Evolutionary conservation across 2,329 filamentous ascomycete genomes (phyloP), one percentile per base, ranked within the genome.

Genomic region (Colletotrichum brevisporum): DNA sequence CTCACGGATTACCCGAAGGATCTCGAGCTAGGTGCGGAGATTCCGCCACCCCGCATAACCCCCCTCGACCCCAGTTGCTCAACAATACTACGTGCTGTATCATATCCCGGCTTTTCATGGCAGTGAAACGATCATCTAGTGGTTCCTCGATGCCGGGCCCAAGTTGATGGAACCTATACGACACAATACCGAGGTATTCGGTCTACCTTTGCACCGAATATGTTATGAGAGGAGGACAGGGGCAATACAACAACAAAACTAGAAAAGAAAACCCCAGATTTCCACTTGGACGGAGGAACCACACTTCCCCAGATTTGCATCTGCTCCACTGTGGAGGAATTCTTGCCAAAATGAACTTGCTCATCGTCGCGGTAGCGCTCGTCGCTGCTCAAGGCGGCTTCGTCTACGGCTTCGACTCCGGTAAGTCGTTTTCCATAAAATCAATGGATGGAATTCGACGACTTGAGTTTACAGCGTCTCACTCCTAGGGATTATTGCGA

Each of bases 401-500:
- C 51, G 71, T 74, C 10, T 75, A 72, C 15, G 64, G 64, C 9
- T 67, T 67, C 16, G 64, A 67, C 26, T 62, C 64, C 18, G 64
- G 64, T 63, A 41, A 4, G 47, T 43, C 12, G 16, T 43, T 5
- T 43, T 9, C 39, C 10, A 15, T 41, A 4, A 12, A 4, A 5
- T 36, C 27, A 16, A n/a, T n/a, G n/a, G n/a, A n/a, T n/a, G n/a
- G n/a, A n/a, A n/a, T n/a, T 6, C 53, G 12, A 56, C 18, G 12
- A n/a, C 10, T 3, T n/a, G 18, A 2, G 24, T 54, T 64, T 2
- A 59, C 48, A 9, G 6, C 9, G 16, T 66, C 36, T 74, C 45
- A 41, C 71, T 74, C 51, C 58, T 60, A 31, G 78, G 77, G 13
- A 78, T 79, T 27, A 77, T 80, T 45, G 77, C 76, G 9, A 78